A percentile compares a stretch with the other conserved stretches of the same genome.
phyloP scores from a whole-genome alignment of 2,329 filamentous ascomycete species.

The Xylaria sp. region DNA sequence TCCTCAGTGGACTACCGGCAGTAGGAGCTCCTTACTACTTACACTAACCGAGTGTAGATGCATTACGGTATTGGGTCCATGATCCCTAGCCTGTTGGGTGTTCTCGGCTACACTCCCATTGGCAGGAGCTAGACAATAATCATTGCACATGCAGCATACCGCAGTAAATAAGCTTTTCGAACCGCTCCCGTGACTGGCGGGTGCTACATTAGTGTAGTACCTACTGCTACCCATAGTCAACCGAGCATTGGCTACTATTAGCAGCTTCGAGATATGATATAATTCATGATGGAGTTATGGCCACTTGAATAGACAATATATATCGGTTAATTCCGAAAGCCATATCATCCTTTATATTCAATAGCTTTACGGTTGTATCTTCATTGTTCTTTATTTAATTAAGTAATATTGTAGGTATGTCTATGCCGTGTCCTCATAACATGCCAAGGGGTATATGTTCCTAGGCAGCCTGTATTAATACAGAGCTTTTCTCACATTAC shows the following conservation, averaged over 20 bases:
- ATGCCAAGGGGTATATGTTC: conserved; percentile 11
- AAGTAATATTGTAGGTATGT: conserved; percentile 32
- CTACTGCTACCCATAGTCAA: background rate
- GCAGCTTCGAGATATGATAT: no score
- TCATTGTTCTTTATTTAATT: conserved; percentile 23
- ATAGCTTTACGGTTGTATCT: background rate
- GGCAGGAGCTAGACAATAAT: conserved; percentile 12
- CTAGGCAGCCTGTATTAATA: conserved; percentile 25
- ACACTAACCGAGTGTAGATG: background rate
- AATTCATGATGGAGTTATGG: no score
- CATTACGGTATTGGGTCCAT: conserved; percentile 1
- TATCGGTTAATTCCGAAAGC: background rate
- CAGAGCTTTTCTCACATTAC: conserved; percentile 23
- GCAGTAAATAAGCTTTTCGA: conserved; percentile 1
- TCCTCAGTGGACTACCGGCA: background rate
- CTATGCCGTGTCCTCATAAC: conserved; percentile 36
- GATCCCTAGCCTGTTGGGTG: background rate
- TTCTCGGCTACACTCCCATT: conserved; percentile 25
- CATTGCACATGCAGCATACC: conserved; percentile 2
- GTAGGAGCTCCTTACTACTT: conserved; percentile 5
- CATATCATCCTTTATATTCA: background rate
- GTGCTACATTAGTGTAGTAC: background rate
- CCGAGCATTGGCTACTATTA: background rate
- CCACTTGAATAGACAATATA: no score
- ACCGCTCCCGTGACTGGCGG: background rate